Percentiles rank a stretch among this genome's conserved stretches.
Conservation (phyloP, 495 filamentous ascomycete genomes). For the Neurospora tetraspora region DNA sequence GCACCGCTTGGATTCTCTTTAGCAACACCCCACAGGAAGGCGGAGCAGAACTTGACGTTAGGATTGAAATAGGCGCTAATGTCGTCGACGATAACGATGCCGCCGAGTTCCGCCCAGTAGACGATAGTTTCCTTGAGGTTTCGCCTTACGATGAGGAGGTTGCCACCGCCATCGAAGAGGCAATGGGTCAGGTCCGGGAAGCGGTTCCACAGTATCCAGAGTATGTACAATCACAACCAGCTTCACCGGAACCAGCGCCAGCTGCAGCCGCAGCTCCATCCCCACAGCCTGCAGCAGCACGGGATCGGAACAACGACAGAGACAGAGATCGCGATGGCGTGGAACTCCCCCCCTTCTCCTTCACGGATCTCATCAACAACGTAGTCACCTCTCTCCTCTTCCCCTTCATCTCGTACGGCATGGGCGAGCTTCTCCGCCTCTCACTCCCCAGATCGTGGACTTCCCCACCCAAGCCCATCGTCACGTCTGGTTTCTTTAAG, state of each 20-base stretch:
- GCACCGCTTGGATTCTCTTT: slow-evolving; percentile 2
- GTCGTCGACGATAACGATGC: slow-evolving; percentile 3
- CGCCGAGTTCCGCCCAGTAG: not conserved
- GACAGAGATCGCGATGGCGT: slow-evolving; percentile 5
- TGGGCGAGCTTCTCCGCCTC: slow-evolving; percentile 58
- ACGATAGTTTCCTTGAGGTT: not conserved
- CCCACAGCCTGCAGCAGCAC: not conserved
- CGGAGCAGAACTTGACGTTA: slow-evolving; percentile 33
- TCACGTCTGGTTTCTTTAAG: not conserved
- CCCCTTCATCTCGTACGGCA: slow-evolving; percentile 36
- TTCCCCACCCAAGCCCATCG: slow-evolving; percentile 21
- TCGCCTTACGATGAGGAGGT: not conserved
- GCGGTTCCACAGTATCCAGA: not conserved
- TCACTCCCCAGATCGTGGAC: slow-evolving; percentile 56
- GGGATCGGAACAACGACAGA: slow-evolving; percentile 2
- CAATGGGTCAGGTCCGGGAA: not conserved
- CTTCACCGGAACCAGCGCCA: not conserved
- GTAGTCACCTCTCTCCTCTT: slow-evolving; percentile 30
- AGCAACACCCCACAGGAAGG: slow-evolving; percentile 9
- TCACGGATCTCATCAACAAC: slow-evolving; percentile 21
- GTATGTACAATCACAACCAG: not conserved
- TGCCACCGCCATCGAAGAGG: not conserved
- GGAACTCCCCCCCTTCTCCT: slow-evolving; percentile 7
- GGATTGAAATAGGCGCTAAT: not conserved
- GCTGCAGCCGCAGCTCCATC: not conserved